These are phyloP conservation scores for Pseudogymnoascus sp. DNA, from an alignment of 2,329 filamentous ascomycete species.

Conservation along the genomic window DNA sequence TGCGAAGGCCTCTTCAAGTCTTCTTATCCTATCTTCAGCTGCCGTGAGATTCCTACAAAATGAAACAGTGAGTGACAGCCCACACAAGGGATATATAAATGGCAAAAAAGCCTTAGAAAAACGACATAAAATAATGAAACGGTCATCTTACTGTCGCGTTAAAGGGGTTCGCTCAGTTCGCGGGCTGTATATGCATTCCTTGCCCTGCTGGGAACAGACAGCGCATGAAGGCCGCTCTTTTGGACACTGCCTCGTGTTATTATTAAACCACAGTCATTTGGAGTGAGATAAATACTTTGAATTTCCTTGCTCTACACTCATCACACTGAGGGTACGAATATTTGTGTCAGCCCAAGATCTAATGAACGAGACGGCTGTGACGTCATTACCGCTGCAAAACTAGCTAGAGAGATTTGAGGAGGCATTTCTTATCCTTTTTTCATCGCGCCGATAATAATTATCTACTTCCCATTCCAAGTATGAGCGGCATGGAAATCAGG, in stretches of 20 bases:
- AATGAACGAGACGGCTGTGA: neutral
- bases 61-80: neutral
- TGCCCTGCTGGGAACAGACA: slow-evolving; percentile 33
- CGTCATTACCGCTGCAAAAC: neutral
- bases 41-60: slow-evolving; percentile 14
- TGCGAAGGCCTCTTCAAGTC: slow-evolving; percentile 14
- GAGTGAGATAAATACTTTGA: slow-evolving; percentile 10
- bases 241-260: slow-evolving; percentile 28
- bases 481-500: neutral
- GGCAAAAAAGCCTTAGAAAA: too few species aligned
- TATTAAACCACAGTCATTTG: neutral
- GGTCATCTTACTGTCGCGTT: slow-evolving; percentile 31
- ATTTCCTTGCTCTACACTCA: slow-evolving; percentile 14
- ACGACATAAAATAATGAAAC: neutral
- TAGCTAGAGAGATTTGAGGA: neutral
- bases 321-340: slow-evolving; percentile 11
- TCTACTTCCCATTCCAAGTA: neutral
- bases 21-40: slow-evolving; percentile 16
- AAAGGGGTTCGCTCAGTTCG: slow-evolving; percentile 34
- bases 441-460: neutral
- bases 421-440: neutral
- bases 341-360: neutral
- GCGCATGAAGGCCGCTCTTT: slow-evolving; percentile 34
- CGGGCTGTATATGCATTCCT: slow-evolving; percentile 35
- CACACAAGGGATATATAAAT: neutral